Conservation (phyloP, 768 basidiomycete species). For the Rossbeevera mucosa region DNA sequence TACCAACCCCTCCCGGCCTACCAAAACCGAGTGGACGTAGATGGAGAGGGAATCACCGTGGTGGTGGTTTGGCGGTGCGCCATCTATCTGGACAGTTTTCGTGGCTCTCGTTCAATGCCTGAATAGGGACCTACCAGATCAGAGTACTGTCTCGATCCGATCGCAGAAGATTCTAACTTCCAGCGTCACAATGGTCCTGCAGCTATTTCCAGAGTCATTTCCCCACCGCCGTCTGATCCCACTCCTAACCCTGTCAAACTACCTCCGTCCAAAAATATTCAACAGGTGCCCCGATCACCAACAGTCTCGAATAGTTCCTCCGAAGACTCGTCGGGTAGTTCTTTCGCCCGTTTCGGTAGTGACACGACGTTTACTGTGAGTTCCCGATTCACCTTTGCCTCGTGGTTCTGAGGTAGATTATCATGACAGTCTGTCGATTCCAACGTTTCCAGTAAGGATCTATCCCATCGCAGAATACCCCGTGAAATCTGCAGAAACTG, state of each 20-base stretch:
- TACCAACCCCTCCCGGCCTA: conserved; percentile 13
- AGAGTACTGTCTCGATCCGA: not conserved
- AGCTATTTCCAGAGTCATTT: not conserved
- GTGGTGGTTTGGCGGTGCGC: conserved; percentile 3
- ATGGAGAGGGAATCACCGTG: not conserved
- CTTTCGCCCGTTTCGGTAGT: conserved; percentile 10
- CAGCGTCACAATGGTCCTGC: conserved; percentile 7
- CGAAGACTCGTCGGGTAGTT: conserved; percentile 15
- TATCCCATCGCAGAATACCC: not conserved
- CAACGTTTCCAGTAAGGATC: not conserved
- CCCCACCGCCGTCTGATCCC: conserved; percentile 5
- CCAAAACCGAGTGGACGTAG: not conserved
- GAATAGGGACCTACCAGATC: conserved; percentile 3
- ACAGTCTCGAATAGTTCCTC: conserved; percentile 10
- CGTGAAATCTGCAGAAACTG: conserved; percentile 1
- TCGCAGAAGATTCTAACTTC: not conserved
- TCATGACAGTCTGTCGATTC: conserved; percentile 18
- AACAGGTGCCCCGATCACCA: conserved; percentile 12
- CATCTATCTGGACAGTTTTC: not conserved
- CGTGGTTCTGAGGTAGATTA: not conserved
- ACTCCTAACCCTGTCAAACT: conserved; percentile 8
- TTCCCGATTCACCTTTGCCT: not conserved
- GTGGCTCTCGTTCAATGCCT: not conserved
- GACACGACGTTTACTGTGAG: conserved; percentile 23
- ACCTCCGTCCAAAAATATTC: not conserved